These are phyloP conservation scores for Aureobasidium zeae DNA, from an alignment of 2,329 filamentous ascomycete species.

Conservation along the genomic window DNA sequence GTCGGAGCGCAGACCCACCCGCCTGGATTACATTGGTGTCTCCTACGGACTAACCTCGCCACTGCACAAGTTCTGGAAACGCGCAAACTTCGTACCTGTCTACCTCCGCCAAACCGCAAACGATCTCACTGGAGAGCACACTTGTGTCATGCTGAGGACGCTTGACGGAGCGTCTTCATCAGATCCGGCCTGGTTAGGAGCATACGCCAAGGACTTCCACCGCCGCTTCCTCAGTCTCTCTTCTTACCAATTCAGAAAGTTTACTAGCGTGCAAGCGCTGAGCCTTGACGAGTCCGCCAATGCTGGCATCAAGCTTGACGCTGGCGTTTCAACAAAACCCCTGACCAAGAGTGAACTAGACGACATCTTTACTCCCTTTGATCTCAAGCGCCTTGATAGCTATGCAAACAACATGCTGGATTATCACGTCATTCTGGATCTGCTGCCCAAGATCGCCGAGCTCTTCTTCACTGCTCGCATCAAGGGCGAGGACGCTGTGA, in stretches of 20 bases:
- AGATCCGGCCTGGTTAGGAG: slow-evolving; percentile 76
- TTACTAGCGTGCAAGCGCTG: slow-evolving; percentile 67
- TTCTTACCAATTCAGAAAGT: slow-evolving; percentile 84
- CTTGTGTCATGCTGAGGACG: slow-evolving; percentile 90
- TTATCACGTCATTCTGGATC: slow-evolving; percentile 92
- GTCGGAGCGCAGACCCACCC: slow-evolving; percentile 67
- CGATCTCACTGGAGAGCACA: slow-evolving; percentile 93
- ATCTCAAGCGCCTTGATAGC: slow-evolving; percentile 86
- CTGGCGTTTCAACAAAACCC: slow-evolving; percentile 40
- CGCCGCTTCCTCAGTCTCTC: slow-evolving; percentile 82
- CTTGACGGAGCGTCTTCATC: slow-evolving; percentile 51
- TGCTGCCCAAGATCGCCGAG: slow-evolving; percentile 71
- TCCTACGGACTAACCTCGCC: slow-evolving; percentile 82
- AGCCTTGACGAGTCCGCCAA: slow-evolving; percentile 82
- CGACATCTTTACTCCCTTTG: slow-evolving; percentile 71
- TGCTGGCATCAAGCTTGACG: slow-evolving; percentile 55
- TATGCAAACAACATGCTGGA: slow-evolving; percentile 97
- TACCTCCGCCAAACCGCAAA: slow-evolving; percentile 94
- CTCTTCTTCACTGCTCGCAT: slow-evolving; percentile 80
- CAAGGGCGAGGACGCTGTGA: slow-evolving; percentile 42
- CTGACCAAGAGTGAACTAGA: slow-evolving; percentile 72
- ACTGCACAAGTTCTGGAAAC: slow-evolving; percentile 96
- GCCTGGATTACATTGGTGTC: slow-evolving; percentile 87
- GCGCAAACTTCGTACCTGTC: slow-evolving; percentile 72
- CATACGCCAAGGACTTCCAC: slow-evolving; percentile 89